Conservation (phyloP, 1,284 basidiomycete species). For the Inonotus obliquus region DNA sequence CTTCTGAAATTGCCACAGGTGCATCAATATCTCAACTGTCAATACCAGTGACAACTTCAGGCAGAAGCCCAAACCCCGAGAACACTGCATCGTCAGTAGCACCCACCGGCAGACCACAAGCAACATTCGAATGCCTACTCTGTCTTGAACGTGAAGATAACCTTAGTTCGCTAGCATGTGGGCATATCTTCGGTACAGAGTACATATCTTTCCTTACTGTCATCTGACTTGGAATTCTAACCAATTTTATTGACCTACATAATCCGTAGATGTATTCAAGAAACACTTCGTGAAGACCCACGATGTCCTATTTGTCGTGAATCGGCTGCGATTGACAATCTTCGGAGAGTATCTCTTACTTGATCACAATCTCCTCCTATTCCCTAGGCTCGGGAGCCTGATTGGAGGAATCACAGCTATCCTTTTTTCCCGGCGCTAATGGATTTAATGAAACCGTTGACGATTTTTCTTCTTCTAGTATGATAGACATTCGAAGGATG, state of each 20-base stretch:
- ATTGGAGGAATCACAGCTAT: too few species aligned
- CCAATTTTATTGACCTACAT: not conserved
- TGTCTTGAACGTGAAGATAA: conserved; percentile 8
- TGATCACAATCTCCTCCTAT: not conserved
- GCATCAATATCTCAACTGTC: not conserved
- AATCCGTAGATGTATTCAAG: not conserved
- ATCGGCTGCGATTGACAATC: not conserved
- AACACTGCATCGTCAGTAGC: too few species aligned
- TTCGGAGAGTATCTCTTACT: conserved; percentile 3
- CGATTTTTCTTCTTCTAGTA: too few species aligned
- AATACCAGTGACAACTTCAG: not conserved
- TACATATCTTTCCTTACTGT: not conserved
- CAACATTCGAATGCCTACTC: conserved; percentile 6
- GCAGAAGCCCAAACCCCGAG: not conserved
- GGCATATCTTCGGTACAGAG: conserved; percentile 12
- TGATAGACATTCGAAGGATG: too few species aligned
- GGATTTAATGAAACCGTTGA: too few species aligned
- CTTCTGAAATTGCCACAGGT: not conserved
- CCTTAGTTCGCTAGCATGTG: conserved; percentile 6
- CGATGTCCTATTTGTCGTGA: conserved; percentile 7
- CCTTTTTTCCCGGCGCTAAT: too few species aligned
- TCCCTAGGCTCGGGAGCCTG: too few species aligned
- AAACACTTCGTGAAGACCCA: not conserved
- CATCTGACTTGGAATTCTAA: not conserved
- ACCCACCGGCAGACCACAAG: too few species aligned